These are phyloP conservation scores for Niveomyces coronatus DNA, from an alignment of 2,329 filamentous ascomycete genomes.

Conservation along the genomic window DNA sequence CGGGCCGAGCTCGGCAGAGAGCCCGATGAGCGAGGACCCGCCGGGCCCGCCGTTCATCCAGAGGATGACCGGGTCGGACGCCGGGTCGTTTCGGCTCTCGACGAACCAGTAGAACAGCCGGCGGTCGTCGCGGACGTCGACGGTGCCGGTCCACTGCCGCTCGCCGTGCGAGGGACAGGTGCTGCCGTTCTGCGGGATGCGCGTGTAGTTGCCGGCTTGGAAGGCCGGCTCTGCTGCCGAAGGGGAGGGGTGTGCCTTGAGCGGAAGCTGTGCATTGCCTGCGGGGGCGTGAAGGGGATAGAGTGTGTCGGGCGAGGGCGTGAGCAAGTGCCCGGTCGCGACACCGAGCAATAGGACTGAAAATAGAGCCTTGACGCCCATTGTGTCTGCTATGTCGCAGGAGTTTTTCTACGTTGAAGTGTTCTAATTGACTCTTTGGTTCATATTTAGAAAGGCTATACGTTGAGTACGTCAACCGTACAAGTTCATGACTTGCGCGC, in stretches of 20 bases:
- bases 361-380: neutral
- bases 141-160: conserved; percentile 6
- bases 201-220: neutral
- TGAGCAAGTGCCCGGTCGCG: neutral
- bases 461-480: too few relatives aligned
- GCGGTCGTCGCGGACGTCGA: conserved; percentile 6
- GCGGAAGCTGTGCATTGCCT: neutral
- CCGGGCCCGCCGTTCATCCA: conserved; percentile 87
- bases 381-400: neutral
- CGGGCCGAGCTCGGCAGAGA: conserved; percentile 11
- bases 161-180: conserved; percentile 5
- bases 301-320: neutral
- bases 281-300: neutral
- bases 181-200: conserved; percentile 1
- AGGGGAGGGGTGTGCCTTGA: neutral
- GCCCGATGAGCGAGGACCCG: conserved; percentile 57
- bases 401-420: neutral
- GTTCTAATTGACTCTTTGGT: neutral
- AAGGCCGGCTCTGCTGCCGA: neutral
- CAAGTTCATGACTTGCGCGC: too few relatives aligned
- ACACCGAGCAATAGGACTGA: neutral
- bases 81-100: conserved; percentile 83
- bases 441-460: too few relatives aligned
- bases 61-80: conserved; percentile 80
- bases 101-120: conserved; percentile 57